These are phyloP conservation scores for Fraxinus dipetala DNA, from an alignment of 305 asterid genomes.

Conservation along the genomic window DNA sequence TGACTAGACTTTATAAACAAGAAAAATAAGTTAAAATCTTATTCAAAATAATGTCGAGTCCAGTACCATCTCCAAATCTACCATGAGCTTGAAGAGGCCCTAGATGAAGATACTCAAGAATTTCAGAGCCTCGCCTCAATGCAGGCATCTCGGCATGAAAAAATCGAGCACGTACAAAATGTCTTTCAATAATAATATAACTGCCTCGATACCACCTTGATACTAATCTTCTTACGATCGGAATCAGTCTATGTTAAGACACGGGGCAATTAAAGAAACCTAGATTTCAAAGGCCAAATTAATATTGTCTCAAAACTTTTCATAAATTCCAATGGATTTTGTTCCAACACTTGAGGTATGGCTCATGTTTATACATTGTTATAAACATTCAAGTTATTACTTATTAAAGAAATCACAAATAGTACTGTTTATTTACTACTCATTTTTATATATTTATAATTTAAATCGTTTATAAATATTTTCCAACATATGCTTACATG, in stretches of 20 bases:
- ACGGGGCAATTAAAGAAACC: neutral
- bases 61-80: neutral
- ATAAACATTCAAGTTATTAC: neutral
- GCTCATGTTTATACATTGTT: too few species aligned
- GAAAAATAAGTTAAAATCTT: neutral
- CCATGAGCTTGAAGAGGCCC: neutral
- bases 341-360: too few species aligned
- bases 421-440: too few species aligned
- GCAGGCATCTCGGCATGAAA: neutral
- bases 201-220: neutral
- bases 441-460: too few species aligned
- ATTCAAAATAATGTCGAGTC: neutral
- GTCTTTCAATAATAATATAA: neutral
- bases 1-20: too few species aligned
- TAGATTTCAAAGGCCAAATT: neutral
- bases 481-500: too few species aligned
- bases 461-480: too few species aligned
- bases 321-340: neutral
- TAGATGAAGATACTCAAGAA: neutral
- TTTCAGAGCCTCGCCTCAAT: neutral
- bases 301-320: neutral
- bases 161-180: neutral
- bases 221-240: neutral
- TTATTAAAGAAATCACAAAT: too few species aligned
- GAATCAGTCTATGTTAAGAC: neutral